These are phyloP conservation scores for Blastocystis hominis DNA, from an alignment of 352 stramenopile species.

Conservation along the genomic window DNA sequence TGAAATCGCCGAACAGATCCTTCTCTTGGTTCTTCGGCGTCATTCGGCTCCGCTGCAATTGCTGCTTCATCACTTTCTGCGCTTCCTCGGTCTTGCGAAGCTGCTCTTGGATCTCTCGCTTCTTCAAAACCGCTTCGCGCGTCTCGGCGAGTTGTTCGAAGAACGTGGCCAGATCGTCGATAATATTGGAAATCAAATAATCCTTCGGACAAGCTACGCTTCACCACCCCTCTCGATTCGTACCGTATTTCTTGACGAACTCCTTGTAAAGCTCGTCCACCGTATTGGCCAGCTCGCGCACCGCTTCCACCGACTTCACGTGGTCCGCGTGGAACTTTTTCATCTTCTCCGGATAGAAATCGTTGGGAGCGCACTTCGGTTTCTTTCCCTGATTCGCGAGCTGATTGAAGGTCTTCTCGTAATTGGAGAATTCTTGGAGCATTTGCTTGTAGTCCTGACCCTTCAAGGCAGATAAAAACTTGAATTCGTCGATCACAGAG, in stretches of 20 bases:
- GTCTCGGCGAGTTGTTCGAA: conserved; percentile 23
- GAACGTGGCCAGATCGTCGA: conserved; percentile 18
- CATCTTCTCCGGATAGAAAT: conserved; percentile 3
- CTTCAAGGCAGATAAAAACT: neutral
- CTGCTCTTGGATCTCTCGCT: neutral
- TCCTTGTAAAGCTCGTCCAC: neutral
- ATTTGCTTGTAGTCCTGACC: conserved; percentile 5
- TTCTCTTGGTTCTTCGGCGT: neutral
- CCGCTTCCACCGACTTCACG: neutral
- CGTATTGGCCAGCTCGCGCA: neutral
- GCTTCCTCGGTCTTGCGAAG: neutral
- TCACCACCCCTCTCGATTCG: neutral
- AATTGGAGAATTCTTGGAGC: neutral
- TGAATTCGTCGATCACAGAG: conserved; percentile 17
- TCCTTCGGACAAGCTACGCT: neutral
- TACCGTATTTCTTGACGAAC: conserved; percentile 17
- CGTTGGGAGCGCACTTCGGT: neutral
- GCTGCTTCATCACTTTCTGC: neutral
- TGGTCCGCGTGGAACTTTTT: neutral
- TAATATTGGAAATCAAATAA: conserved; percentile 8
- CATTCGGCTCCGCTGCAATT: neutral
- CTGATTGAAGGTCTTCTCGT: neutral
- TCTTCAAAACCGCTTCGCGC: neutral
- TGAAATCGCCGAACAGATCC: neutral
- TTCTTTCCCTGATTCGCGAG: neutral